phyloP scores from a whole-genome alignment of 2,329 filamentous ascomycete species.

The Byssothecium circinans region DNA sequence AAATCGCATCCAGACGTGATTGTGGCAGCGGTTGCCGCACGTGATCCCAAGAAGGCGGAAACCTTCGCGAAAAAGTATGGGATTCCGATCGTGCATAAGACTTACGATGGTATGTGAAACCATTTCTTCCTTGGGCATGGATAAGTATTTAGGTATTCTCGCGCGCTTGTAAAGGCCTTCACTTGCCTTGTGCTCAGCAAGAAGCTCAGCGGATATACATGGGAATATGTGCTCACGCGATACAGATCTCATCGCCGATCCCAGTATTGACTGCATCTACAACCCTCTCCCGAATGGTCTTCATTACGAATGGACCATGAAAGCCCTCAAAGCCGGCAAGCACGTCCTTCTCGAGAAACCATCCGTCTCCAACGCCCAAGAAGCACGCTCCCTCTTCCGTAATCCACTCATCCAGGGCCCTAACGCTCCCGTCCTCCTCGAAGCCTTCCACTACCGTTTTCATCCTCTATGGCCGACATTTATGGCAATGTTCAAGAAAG shows the following conservation, averaged over 20 bases:
- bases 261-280: conserved; percentile 47
- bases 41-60: conserved; percentile 52
- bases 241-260: conserved; percentile 43
- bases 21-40: conserved; percentile 56
- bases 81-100: conserved; percentile 54
- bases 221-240: background rate
- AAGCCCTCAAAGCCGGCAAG: conserved; percentile 47
- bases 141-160: too few relatives aligned
- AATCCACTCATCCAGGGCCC: conserved; percentile 33
- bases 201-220: too few relatives aligned
- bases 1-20: conserved; percentile 58
- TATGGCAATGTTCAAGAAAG: conserved; percentile 38
- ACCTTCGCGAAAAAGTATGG: conserved; percentile 55
- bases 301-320: conserved; percentile 48
- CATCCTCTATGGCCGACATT: conserved; percentile 46
- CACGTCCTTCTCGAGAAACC: conserved; percentile 54
- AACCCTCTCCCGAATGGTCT: conserved; percentile 50
- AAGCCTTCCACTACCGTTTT: conserved; percentile 51
- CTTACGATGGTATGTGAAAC: conserved; percentile 52
- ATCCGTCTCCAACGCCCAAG: conserved; percentile 46
- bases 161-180: too few relatives aligned
- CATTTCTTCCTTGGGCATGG: background rate
- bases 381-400: conserved; percentile 47
- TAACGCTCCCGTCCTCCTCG: conserved; percentile 47
- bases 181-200: too few relatives aligned